phyloP scores from a whole-genome alignment of 495 filamentous ascomycete genomes.

The Astrothelium macrocarpum region DNA sequence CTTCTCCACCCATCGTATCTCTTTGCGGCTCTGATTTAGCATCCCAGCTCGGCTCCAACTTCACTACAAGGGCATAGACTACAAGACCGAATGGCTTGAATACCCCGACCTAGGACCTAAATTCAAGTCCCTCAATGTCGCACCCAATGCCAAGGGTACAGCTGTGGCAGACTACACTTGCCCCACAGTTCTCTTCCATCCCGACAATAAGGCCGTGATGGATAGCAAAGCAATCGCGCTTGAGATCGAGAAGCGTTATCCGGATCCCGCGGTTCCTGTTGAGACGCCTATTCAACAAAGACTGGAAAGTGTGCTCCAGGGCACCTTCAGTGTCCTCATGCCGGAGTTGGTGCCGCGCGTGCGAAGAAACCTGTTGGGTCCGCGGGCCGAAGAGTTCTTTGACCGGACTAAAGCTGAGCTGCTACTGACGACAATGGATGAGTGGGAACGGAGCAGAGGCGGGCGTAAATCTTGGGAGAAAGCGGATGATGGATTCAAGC shows the following conservation, averaged over 20 bases:
- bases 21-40: background rate
- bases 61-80: slow-evolving; percentile 54
- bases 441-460: slow-evolving; percentile 33
- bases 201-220: slow-evolving; percentile 47
- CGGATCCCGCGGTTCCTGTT: slow-evolving; percentile 42
- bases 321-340: slow-evolving; percentile 17
- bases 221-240: slow-evolving; percentile 45
- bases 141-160: slow-evolving; percentile 32
- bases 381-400: slow-evolving; percentile 39
- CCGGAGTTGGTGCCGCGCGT: slow-evolving; percentile 32
- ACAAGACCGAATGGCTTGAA: slow-evolving; percentile 56
- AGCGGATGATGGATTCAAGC: slow-evolving; percentile 29
- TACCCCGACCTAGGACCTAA: slow-evolving; percentile 49
- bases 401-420: slow-evolving; percentile 29
- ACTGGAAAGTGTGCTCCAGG: slow-evolving; percentile 22
- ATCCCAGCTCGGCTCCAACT: slow-evolving; percentile 44
- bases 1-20: slow-evolving; percentile 2
- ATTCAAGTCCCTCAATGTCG: slow-evolving; percentile 35
- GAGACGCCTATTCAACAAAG: slow-evolving; percentile 36
- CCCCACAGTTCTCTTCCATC: slow-evolving; percentile 40
- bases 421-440: slow-evolving; percentile 38
- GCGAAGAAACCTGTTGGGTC: slow-evolving; percentile 32
- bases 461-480: slow-evolving; percentile 35
- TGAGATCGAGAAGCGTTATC: slow-evolving; percentile 43
- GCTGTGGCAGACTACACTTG: slow-evolving; percentile 38